Evolutionary conservation across 768 basidiomycete genomes (phyloP), one percentile per base, ranked within the genome.

Genomic region (Glaciozyma martinii): DNA sequence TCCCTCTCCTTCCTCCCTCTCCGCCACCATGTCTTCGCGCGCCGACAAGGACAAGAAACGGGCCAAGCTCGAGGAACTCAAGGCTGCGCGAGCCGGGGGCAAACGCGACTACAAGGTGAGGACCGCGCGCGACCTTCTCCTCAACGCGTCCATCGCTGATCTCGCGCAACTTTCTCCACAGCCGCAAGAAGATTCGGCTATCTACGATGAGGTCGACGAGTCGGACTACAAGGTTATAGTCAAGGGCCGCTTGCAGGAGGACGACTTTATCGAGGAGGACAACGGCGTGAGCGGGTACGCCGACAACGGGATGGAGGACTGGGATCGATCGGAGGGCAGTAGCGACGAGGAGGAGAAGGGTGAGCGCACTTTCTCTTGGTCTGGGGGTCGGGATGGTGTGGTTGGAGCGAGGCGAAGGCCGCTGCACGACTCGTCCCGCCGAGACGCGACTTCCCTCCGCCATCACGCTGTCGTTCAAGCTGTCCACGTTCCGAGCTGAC

Each of bases 261-360:
- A 97, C 69, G 95, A 99, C 76, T 99, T 99, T 67, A 89, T 98
- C 25, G 86, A 88, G 44, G 95, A 98, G 73, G 95, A 98, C 78
- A 91, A 91, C 32, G 82, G 87, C 0, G 66, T 63, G 82, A 64
- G 58, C 32, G 95, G 90, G 8, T 98, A 99, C 72, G 85, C 87
- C 75, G 95, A 99, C 78, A 90, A 95, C 74, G 95, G 95, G 7
- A 86, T 91, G 85, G 95, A 98, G 64, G 92, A 94, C 73, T 97
- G 90, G 86, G 66, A 66, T 53, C 53, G 63, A 37, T 62, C 53
- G 16, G 61, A 29, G 21, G 43, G 43, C 16, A 62, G 61, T 37
- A 53, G 75, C 47, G 74, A 76, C 19, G 76, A 74, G 32, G 73
- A 76, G 33, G 76, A 77, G 42, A 75, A 76, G 57, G 73, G 60